Evolutionary conservation across 2,329 filamentous ascomycete species (phyloP), one percentile per base, ranked within the genome.

Genomic region (Xylogone sp.): DNA sequence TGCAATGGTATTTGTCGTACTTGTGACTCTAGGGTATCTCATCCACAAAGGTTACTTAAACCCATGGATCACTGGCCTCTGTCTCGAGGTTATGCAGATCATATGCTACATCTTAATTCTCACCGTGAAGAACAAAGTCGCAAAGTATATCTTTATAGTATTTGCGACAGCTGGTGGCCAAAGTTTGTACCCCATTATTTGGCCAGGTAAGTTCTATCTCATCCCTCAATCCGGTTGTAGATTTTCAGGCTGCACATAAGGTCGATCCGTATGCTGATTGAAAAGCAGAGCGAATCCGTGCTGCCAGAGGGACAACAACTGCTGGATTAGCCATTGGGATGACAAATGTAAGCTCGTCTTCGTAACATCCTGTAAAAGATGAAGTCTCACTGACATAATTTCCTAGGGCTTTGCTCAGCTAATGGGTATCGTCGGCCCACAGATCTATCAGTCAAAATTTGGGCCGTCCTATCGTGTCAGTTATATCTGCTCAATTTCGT

Each of bases 101-200:
- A 54, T 69, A 22, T 71, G 69, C 56, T 73, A 71, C 48, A 65
- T 73, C 45, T 55, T 71, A 3, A 62, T 72, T 27, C 68, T 73
- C 49, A 68, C 65, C 1, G 62, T 71, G 39, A 61, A 65, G 21
- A 60, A 66, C 13, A 51, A 59, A 53, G 39, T 69, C 1, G 70
- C 65, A 0, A 71, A 69, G 46, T 70, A 73, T 51, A 56, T 72
- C 12, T 68, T 72, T 44, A 65, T 71, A n/a, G 70, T 67, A 51
- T 60, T 72, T 21, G 70, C 70, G 3, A 69, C 68, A 2, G 66
- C 69, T 0, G 69, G 66, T 4, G 68, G 68, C 0, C 66, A 68
- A 22, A 68, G 65, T 7, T 70, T 72, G 51, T 69, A 69, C 50
- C 65, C 70, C 1, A 67, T 72, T 43, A 59, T 72, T 7, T 72